Evolutionary conservation across 2,329 filamentous ascomycete species (phyloP).

Genomic region (Trichoderma afroharzianum): DNA sequence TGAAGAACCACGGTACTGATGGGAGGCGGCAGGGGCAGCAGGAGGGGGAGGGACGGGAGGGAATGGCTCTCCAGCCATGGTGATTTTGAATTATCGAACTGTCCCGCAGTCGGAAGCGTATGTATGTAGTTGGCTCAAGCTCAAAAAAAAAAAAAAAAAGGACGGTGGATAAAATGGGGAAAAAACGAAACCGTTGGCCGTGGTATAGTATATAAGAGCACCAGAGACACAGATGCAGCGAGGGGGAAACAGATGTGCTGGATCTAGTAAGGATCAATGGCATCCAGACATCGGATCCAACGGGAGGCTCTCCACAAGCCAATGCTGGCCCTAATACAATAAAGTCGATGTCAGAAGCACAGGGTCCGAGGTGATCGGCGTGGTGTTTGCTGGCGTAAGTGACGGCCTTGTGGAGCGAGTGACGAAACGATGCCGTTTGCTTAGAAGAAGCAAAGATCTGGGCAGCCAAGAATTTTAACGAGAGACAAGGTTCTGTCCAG

Average conservation of each 20-base stretch:
- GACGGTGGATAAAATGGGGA: neutral
- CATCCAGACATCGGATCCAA: conserved; percentile 1
- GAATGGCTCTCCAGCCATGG: conserved; percentile 9
- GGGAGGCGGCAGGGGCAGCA: neutral
- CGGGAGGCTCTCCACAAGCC: conserved; percentile 10
- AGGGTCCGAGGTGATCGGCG: conserved; percentile 10
- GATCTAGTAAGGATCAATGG: neutral
- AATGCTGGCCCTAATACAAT: neutral
- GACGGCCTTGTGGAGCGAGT: conserved; percentile 17
- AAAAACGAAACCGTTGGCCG: neutral
- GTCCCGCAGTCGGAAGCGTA: neutral
- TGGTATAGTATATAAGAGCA: conserved; percentile 1
- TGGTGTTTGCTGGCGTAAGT: conserved; percentile 15
- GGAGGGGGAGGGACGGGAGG: neutral
- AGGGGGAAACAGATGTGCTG: neutral
- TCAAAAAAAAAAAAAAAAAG: neutral
- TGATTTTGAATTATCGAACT: neutral
- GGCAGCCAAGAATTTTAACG: neutral
- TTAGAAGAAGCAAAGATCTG: neutral
- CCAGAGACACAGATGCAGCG: neutral
- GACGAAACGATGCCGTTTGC: conserved; percentile 18
- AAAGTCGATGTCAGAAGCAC: neutral
- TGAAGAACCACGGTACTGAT: neutral
- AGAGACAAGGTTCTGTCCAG: neutral
- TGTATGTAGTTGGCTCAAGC: neutral